Percentiles rank a stretch among this genome's conserved stretches.
Conservation (phyloP, 2,329 filamentous ascomycete genomes). For the Alternaria postmessia region DNA sequence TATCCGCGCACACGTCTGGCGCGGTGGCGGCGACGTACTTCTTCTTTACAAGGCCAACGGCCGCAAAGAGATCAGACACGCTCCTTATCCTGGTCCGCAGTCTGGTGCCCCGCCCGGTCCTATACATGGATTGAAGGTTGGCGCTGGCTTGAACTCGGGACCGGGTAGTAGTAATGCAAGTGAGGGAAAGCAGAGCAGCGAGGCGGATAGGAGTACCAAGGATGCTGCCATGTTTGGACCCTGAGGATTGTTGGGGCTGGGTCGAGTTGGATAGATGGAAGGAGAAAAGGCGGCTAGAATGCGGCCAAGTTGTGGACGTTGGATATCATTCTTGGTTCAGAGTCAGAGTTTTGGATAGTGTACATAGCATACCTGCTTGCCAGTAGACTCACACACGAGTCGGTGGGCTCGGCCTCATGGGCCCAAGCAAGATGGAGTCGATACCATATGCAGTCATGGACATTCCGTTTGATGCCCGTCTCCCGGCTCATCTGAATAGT, state of each 20-base stretch:
- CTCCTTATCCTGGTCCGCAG: conserved; percentile 28
- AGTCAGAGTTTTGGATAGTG: conserved; percentile 1
- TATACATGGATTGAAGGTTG: conserved; percentile 12
- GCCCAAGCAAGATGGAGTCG: not conserved
- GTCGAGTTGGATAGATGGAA: not conserved
- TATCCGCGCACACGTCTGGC: conserved; percentile 90
- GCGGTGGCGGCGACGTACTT: conserved; percentile 90
- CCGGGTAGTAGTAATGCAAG: conserved; percentile 36
- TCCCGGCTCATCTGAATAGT: not conserved
- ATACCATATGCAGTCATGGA: conserved; percentile 3
- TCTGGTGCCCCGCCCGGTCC: conserved; percentile 17
- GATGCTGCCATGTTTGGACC: conserved; percentile 27
- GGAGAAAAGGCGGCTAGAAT: not conserved
- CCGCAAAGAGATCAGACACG: conserved; percentile 66
- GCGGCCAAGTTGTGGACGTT: not conserved
- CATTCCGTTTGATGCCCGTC: not conserved
- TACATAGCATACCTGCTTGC: conserved; percentile 1
- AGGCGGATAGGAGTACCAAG: conserved; percentile 36
- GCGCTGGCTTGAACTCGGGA: conserved; percentile 13
- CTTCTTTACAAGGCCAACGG: conserved; percentile 92
- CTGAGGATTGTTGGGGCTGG: conserved; percentile 6
- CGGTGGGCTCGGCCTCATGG: not conserved
- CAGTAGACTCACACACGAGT: not conserved
- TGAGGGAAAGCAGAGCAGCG: conserved; percentile 46
- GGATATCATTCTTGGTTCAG: not conserved